phyloP scores from a whole-genome alignment of 768 basidiomycete species.

The Macrolepiota albuminosa region DNA sequence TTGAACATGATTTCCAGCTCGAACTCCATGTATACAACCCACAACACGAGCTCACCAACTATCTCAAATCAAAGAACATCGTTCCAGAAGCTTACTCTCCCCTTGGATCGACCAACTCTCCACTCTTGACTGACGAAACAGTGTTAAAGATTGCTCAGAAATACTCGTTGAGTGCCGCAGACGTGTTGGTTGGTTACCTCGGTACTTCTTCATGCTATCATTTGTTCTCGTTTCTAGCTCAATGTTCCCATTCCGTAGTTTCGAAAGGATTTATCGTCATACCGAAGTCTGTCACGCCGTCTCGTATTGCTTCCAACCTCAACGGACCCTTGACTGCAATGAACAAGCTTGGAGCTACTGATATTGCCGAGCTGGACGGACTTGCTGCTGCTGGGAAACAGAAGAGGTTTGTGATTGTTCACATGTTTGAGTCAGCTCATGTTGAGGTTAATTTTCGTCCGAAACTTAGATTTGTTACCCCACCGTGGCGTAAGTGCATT shows the following conservation, averaged over 20 bases:
- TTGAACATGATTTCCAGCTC: conserved; percentile 34
- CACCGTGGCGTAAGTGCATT: conserved; percentile 59
- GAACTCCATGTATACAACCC: conserved; percentile 75
- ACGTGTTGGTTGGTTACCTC: conserved; percentile 61
- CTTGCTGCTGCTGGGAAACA: conserved; percentile 62
- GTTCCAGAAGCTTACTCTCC: conserved; percentile 79
- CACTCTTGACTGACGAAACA: conserved; percentile 58
- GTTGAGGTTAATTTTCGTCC: not conserved
- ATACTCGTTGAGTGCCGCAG: conserved; percentile 47
- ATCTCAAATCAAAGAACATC: conserved; percentile 62
- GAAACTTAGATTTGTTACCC: conserved; percentile 48
- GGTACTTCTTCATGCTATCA: conserved; percentile 31
- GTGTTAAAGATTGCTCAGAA: conserved; percentile 57
- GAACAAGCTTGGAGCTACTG: conserved; percentile 41
- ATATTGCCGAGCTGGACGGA: conserved; percentile 52
- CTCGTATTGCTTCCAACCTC: conserved; percentile 60
- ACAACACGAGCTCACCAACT: conserved; percentile 61
- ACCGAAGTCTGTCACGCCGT: conserved; percentile 73
- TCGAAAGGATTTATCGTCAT: conserved; percentile 61
- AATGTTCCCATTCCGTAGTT: conserved; percentile 32
- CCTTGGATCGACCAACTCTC: conserved; percentile 64
- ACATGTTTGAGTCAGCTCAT: not conserved
- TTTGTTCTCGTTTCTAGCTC: not conserved
- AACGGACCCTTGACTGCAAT: conserved; percentile 44
- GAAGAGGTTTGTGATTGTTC: conserved; percentile 38